These are phyloP conservation scores for Aschersonia sp. DNA, from an alignment of 2,329 filamentous ascomycete species.

Conservation along the genomic window DNA sequence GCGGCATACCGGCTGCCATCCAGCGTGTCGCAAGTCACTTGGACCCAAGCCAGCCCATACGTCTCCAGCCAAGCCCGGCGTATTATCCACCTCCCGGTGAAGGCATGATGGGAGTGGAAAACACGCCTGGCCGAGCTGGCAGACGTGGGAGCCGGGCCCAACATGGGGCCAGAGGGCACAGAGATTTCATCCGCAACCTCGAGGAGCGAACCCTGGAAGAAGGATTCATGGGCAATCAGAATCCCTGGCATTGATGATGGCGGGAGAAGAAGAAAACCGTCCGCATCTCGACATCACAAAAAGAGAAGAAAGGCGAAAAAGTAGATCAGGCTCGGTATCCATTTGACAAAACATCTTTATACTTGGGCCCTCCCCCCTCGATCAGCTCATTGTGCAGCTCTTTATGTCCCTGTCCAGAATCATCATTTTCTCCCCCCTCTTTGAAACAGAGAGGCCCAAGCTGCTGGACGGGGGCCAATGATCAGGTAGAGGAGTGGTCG, in stretches of 20 bases:
- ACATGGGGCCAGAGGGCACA: conserved; percentile 44
- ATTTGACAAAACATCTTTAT: not conserved
- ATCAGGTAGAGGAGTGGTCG: too few species aligned
- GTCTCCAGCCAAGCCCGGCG: conserved; percentile 85
- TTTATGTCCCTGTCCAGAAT: too few species aligned
- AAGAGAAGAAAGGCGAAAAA: not conserved
- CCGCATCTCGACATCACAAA: not conserved
- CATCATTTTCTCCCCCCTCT: too few species aligned
- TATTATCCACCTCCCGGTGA: conserved; percentile 93
- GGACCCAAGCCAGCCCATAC: conserved; percentile 86
- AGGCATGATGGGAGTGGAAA: conserved; percentile 53
- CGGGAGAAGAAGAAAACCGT: not conserved
- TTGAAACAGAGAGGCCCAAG: too few species aligned
- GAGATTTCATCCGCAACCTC: conserved; percentile 87
- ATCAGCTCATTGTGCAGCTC: not conserved
- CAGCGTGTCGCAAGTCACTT: conserved; percentile 93
- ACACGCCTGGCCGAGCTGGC: conserved; percentile 41
- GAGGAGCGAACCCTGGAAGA: conserved; percentile 93
- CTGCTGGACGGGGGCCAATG: too few species aligned
- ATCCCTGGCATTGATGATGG: conserved; percentile 49
- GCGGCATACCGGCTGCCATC: conserved; percentile 81
- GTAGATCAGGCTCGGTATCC: not conserved
- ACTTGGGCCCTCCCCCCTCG: not conserved
- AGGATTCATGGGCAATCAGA: conserved; percentile 61
- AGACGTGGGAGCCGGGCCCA: conserved; percentile 64